These are phyloP conservation scores for Astrocystis sublimbata DNA, from an alignment of 495 filamentous ascomycete species.

Conservation along the genomic window DNA sequence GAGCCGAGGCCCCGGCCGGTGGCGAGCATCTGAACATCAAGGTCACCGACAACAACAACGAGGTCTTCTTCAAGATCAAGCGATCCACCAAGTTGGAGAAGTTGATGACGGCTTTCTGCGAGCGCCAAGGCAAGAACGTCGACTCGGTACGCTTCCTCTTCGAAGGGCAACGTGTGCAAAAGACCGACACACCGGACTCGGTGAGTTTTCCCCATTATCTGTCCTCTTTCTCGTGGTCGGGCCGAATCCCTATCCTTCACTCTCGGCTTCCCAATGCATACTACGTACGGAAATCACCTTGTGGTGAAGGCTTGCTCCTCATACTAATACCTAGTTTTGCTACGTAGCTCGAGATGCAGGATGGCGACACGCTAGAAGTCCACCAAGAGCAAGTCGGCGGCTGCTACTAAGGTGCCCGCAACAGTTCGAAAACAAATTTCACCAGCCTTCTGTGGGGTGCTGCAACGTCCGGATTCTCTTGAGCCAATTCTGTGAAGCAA, in stretches of 20 bases:
- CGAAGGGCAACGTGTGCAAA: constrained; percentile 87
- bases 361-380: constrained; percentile 95
- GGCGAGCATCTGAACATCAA: constrained; percentile 98
- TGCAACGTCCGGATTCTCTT: too few relatives aligned
- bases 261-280: too few relatives aligned
- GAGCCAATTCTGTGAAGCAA: neutral
- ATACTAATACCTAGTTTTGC: neutral
- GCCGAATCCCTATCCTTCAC: neutral
- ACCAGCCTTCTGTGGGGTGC: neutral
- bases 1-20: constrained; percentile 37
- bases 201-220: constrained; percentile 57
- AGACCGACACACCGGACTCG: constrained; percentile 85
- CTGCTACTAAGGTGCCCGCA: constrained; percentile 32
- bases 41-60: constrained; percentile 99
- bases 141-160: constrained; percentile 93
- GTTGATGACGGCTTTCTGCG: constrained; percentile 98
- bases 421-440: neutral
- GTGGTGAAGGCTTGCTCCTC: neutral
- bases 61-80: constrained; percentile 99
- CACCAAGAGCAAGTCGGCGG: constrained; percentile 98
- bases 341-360: constrained; percentile 87
- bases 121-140: constrained; percentile 85
- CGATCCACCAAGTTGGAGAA: constrained; percentile 93
- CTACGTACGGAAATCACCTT: too few relatives aligned
- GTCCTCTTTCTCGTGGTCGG: neutral